Base-by-base conservation (phyloP, 1,284 basidiomycete genomes). In the Boletellus dicymbophilus region DNA sequence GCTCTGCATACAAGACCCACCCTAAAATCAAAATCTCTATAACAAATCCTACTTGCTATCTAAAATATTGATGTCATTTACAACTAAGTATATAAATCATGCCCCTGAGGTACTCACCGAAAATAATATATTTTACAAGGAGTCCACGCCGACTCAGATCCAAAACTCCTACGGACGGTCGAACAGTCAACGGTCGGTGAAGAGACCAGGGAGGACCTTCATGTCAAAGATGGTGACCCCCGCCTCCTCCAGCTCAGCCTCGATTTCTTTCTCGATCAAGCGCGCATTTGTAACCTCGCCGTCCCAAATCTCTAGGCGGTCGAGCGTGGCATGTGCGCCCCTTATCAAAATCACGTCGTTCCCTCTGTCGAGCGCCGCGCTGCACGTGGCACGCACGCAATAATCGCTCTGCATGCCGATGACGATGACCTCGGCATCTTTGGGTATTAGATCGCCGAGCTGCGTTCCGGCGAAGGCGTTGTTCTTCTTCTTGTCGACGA, bases 341-440 rank as follows among this genome's bases (percentile, higher is more conserved):
- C 67, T 68, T 48, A 87, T 80, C 54, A 87, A 62, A 27, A 85
- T 64, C 23, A 87, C 84, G 54, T 79, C 77, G 65, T 87, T 86
- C 46, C 83, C 84, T 49, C 84, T 69, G 41, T 60, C 74, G 22
- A 85, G 70, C n/a, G 83, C 84, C 4, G 80, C 77, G 44, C 70
- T 75, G 64, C 84, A 85, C 23, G 85, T 87, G 44, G 83, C 83
- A 39, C 82, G 73, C 22, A 88, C 73, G 49, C 80, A 79, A 53
- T 79, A 84, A 68, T 87, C 84, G 58, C 79, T 84, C 65, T 82
- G 79, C 61, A 84, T 75, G 6, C 85, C 85, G n/a, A 79, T 78
- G 44, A 87, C 74, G 51, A 87, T 73, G 49, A 87, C 72, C 70
- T 84, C 79, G 11, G 81, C 81, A 30, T 79, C 74, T 6, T 58